Percentiles rank a stretch among this genome's conserved stretches.
Conservation (phyloP, 2,329 filamentous ascomycete species). For the Zasmidium angulare region DNA sequence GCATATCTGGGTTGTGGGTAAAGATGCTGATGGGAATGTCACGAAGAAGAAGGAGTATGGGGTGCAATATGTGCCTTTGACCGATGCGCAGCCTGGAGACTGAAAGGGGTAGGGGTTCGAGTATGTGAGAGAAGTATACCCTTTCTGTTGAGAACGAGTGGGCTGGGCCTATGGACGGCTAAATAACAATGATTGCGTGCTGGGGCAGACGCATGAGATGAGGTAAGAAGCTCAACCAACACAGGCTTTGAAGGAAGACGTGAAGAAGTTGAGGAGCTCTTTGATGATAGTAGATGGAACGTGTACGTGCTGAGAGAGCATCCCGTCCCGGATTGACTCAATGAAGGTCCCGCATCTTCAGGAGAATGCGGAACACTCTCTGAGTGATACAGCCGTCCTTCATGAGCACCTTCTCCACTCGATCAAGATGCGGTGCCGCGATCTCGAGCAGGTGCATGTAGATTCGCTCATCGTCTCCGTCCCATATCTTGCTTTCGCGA, state of each 20-base stretch:
- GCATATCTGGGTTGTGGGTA: slow-evolving; percentile 73
- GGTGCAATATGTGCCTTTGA: slow-evolving; percentile 75
- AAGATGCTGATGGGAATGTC: slow-evolving; percentile 64
- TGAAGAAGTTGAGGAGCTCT: too few relatives aligned
- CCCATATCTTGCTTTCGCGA: neutral
- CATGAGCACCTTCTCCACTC: neutral
- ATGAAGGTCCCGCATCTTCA: neutral
- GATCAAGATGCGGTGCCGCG: neutral
- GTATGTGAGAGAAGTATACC: neutral
- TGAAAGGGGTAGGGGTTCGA: neutral
- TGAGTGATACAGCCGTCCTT: neutral
- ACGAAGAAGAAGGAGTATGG: slow-evolving; percentile 64
- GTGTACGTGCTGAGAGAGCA: too few relatives aligned
- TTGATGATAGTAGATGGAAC: too few relatives aligned
- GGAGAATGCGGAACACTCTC: neutral
- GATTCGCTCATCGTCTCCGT: neutral
- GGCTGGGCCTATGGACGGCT: too few relatives aligned
- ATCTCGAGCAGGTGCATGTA: neutral
- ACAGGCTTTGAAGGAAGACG: too few relatives aligned
- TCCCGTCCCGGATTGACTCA: too few relatives aligned
- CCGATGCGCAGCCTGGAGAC: slow-evolving; percentile 59
- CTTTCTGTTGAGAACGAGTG: too few relatives aligned
- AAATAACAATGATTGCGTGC: too few relatives aligned
- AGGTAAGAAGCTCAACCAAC: too few relatives aligned
- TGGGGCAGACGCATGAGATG: too few relatives aligned